Evolutionary conservation across 2,329 filamentous ascomycete genomes (phyloP).

Genomic region (Neonectria faginata): DNA sequence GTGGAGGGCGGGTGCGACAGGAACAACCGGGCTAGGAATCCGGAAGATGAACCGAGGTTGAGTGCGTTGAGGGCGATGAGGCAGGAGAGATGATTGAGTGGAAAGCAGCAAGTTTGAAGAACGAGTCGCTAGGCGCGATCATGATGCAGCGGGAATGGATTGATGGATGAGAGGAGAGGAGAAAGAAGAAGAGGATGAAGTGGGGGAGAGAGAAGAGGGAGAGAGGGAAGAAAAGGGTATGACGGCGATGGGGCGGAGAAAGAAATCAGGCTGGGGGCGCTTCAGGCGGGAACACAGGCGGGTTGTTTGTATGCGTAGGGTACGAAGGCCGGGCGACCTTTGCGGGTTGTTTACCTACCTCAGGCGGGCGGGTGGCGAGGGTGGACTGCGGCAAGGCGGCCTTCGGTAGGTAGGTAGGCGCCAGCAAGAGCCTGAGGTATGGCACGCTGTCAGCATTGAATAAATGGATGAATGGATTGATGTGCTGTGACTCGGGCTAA

Average conservation of each 20-base stretch:
- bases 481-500: not conserved
- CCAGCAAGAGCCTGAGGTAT: constrained; percentile 17
- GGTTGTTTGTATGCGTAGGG: not conserved
- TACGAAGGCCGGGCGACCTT: not conserved
- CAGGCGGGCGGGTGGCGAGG: not conserved
- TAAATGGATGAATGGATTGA: not conserved
- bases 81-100: constrained; percentile 36
- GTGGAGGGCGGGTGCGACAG: constrained; percentile 31
- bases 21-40: constrained; percentile 33
- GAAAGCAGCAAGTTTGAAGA: constrained; percentile 38
- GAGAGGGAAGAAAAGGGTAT: constrained; percentile 33
- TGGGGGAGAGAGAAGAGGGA: constrained; percentile 3
- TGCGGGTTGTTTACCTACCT: not conserved
- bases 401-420: constrained; percentile 13
- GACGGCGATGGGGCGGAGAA: constrained; percentile 33
- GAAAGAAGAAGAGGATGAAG: constrained; percentile 23
- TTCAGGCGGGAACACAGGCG: constrained; percentile 18
- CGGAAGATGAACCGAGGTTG: constrained; percentile 36
- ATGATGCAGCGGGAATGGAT: constrained; percentile 40
- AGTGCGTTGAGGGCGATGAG: constrained; percentile 25
- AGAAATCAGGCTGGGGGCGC: constrained; percentile 14
- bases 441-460: not conserved
- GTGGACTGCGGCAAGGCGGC: constrained; percentile 4
- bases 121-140: constrained; percentile 39
- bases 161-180: constrained; percentile 32